A percentile compares a stretch with the other conserved stretches of the same genome.
Conservation (phyloP, 1,284 basidiomycete species). For the Bjerkandera adusta region DNA sequence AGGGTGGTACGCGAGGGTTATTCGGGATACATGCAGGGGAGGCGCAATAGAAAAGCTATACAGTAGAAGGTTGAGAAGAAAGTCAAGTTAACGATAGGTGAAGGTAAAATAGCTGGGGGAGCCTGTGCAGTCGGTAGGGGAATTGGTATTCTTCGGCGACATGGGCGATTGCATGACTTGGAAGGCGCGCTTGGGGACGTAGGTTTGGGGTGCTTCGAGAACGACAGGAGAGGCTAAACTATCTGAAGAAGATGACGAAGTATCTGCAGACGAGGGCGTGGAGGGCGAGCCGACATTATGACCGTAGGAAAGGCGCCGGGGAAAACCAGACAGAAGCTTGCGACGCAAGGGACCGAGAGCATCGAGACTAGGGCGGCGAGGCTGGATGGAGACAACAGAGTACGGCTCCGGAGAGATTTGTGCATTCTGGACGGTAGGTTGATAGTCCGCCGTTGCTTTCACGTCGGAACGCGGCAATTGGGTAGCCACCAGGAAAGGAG, state of each 20-base stretch:
- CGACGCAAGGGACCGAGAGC: background rate
- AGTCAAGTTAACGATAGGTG: background rate
- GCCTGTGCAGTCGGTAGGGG: background rate
- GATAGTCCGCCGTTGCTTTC: too few relatives aligned
- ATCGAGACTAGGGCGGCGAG: background rate
- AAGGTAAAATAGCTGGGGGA: background rate
- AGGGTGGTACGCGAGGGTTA: too few relatives aligned
- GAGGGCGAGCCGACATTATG: background rate
- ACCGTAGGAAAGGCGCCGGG: constrained; percentile 9
- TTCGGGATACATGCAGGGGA: too few relatives aligned
- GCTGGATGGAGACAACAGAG: too few relatives aligned
- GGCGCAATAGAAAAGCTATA: too few relatives aligned
- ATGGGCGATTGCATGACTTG: background rate
- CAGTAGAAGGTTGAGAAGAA: too few relatives aligned
- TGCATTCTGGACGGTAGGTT: too few relatives aligned
- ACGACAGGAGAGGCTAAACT: constrained; percentile 7
- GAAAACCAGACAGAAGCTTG: constrained; percentile 1
- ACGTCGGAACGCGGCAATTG: too few relatives aligned
- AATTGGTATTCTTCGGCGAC: background rate
- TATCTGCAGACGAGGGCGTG: constrained; percentile 4
- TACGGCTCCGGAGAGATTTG: too few relatives aligned
- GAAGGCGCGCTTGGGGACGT: background rate
- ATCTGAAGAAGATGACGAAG: background rate
- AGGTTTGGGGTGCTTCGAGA: background rate
- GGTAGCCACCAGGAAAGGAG: background rate